Evolutionary conservation across 1,139 yeast genomes (phyloP).

Genomic region (Pichia sp.): DNA sequence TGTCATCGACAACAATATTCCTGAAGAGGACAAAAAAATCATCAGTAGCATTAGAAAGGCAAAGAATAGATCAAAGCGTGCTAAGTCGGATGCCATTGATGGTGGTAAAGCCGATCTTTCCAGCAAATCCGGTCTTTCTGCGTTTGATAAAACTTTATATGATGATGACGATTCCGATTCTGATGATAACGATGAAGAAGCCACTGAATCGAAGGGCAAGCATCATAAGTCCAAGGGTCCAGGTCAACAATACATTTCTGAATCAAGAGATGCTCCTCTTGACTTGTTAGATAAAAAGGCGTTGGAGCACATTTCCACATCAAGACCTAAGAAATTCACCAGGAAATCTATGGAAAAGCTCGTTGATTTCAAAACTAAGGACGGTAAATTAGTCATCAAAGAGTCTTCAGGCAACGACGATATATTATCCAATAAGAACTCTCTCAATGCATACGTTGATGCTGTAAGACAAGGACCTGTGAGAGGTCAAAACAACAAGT

Average conservation of each 20-base stretch:
- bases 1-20: slow-evolving; percentile 71
- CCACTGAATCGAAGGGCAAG: slow-evolving; percentile 25
- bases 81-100: slow-evolving; percentile 50
- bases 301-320: slow-evolving; percentile 79
- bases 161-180: slow-evolving; percentile 46
- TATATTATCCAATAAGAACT: slow-evolving; percentile 44
- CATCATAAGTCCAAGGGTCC: slow-evolving; percentile 25
- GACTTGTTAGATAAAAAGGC: slow-evolving; percentile 85
- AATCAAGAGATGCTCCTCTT: slow-evolving; percentile 76
- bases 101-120: slow-evolving; percentile 35
- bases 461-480: slow-evolving; percentile 92
- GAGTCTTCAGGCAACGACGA: slow-evolving; percentile 48
- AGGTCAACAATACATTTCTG: slow-evolving; percentile 63
- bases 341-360: slow-evolving; percentile 41
- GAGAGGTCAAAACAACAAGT: slow-evolving; percentile 85
- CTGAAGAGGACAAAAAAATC: slow-evolving; percentile 81
- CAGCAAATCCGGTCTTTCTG: slow-evolving; percentile 40
- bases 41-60: slow-evolving; percentile 81
- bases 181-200: slow-evolving; percentile 45
- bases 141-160: slow-evolving; percentile 74
- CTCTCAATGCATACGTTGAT: slow-evolving; percentile 87
- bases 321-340: slow-evolving; percentile 60
- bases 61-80: slow-evolving; percentile 54
- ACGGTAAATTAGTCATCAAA: slow-evolving; percentile 50
- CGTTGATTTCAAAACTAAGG: slow-evolving; percentile 45